Percentiles rank a stretch among this genome's conserved stretches.
Conservation (phyloP, 768 basidiomycete genomes). For the Tricholoma sp. region DNA sequence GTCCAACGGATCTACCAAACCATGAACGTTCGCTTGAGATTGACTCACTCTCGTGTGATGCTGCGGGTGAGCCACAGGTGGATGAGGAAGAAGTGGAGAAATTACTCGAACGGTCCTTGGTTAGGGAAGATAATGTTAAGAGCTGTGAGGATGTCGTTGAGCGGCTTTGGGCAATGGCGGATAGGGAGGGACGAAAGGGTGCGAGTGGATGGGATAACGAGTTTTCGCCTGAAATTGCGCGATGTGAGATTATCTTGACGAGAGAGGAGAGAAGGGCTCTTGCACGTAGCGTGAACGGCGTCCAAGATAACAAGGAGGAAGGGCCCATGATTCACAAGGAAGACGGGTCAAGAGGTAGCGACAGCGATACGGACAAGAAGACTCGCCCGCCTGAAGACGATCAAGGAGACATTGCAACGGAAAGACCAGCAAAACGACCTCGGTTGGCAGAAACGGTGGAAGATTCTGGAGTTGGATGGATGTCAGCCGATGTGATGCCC, state of each 20-base stretch:
- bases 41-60: slow-evolving; percentile 13
- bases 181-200: background rate
- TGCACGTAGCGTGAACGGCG: background rate
- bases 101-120: background rate
- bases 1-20: slow-evolving; percentile 7
- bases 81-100: background rate
- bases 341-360: background rate
- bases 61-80: background rate
- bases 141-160: background rate
- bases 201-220: background rate
- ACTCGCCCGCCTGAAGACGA: background rate
- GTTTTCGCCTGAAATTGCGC: slow-evolving; percentile 8
- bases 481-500: background rate
- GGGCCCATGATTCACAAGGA: too few species aligned
- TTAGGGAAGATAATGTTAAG: background rate
- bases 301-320: slow-evolving; percentile 7
- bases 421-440: slow-evolving; percentile 14
- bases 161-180: background rate
- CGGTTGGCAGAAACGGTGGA: slow-evolving; percentile 11
- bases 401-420: too few species aligned
- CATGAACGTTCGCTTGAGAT: slow-evolving; percentile 15
- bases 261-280: slow-evolving; percentile 32
- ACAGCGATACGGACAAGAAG: background rate
- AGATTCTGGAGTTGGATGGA: slow-evolving; percentile 22
- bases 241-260: slow-evolving; percentile 35